Evolutionary conservation across 345 rosid species (phyloP), one percentile per base, ranked within the genome.

Genomic region (Geranium brycei): DNA sequence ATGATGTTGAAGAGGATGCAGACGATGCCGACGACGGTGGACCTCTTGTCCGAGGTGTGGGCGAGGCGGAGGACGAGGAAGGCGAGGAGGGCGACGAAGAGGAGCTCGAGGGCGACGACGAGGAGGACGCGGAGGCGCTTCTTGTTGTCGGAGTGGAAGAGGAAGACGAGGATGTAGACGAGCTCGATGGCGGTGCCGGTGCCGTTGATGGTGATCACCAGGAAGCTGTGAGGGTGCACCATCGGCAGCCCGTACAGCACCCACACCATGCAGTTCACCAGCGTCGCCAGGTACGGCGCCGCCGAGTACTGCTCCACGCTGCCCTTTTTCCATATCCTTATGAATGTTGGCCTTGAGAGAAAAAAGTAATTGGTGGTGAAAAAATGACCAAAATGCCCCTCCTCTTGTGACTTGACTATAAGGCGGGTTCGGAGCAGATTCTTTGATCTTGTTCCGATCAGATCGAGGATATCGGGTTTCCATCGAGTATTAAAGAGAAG

Each of bases 181-280:
- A 84, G 3, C 78, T 87, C 89, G 30, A 92, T 85, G 41, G 72
- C 63, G 0, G 80, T 59, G 15, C 98, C 98, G 0, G 88, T 1
- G 1, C 84, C 91, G 40, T 89, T 92, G 35, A 89, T 89, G 75
- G 95, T 92, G 15, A 82, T 2, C 31, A 92, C 91, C 70, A 89
- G 69, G 28, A 63, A 68, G 78, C 87, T 89, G 62, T 89, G 3
- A 0, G 96, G 89, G 71, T 76, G 87, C 58, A 92, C 93, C 71
- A 71, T 51, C 3, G 98, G 98, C 6, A 89, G 81, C 0, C 98
- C 98, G 16, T 87, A 92, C 61, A 92, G 61, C 8, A 85, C 82
- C 98, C 98, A 92, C 14, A 82, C 73, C 82, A 82, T 35, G 77
- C 96, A 89, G 79, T 92, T 92, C 66, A 83, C 73, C 13, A 89